Evolutionary conservation across 139 green algal species (phyloP), one percentile per base, ranked within the genome.

Genomic region (Edaphochlamys debaryana): DNA sequence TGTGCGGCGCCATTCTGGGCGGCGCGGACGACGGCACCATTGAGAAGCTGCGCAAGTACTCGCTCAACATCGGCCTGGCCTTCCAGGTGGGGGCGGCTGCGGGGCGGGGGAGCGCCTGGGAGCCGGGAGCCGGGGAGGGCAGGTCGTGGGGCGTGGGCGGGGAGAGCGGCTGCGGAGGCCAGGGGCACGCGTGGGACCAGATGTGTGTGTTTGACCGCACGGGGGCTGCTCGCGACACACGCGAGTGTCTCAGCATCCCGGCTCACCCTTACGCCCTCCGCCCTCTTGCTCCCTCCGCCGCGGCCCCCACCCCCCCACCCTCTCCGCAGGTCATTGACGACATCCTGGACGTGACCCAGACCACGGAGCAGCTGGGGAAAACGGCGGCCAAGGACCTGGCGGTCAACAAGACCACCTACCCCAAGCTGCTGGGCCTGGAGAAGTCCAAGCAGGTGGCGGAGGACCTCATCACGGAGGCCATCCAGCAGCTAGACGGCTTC

Each of bases 371-470:
- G 89, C 91, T 99, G 60, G 98, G 98, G 54, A 99, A 99, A 93
- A 99, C 98, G 0, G 97, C 98, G 2, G 98, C 95, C 67, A 99
- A 99, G 92, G 98, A 99, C 87, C 85, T 98, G 60, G 91, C 91
- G 11, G 87, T 88, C 17, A 94, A 96, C 89, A 99, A 99, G 91
- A 96, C 97, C 38, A 99, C 98, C 8, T 99, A 99, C 92, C 98
- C 98, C 69, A 96, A 95, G 67, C 92, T 98, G 72, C 88, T 98
- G 68, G 96, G 93, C 62, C 80, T 97, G 54, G 96, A 98, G 77
- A 87, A 92, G 67, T 93, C 85, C 78, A 81, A 72, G 74, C 76
- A 97, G 87, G 91, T 98, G 42, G 98, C 98, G 1, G 87, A 96
- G 17, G 83, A 98, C 29, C 91, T 99, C 50, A 99, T 99, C 41